phyloP scores from a whole-genome alignment of 1,284 basidiomycete genomes.

The Ustilago shanxiensis region DNA sequence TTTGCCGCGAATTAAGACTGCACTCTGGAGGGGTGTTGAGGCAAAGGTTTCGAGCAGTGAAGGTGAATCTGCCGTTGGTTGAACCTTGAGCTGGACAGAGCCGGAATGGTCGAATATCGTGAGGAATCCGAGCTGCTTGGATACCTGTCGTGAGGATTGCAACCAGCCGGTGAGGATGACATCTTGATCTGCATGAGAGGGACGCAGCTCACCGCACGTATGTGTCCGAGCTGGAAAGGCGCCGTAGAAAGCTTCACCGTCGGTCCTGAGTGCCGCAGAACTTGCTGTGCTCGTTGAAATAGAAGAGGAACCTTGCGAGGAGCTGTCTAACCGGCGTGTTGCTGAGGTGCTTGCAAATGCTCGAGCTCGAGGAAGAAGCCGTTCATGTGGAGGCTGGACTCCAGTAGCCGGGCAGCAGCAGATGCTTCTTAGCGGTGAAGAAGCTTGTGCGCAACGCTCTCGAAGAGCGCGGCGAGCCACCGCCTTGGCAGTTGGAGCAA shows the following conservation, averaged over 20 bases:
- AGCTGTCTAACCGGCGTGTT: not conserved
- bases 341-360: constrained; percentile 1
- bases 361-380: not conserved
- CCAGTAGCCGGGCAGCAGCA: not conserved
- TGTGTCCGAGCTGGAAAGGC: constrained; percentile 79
- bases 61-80: constrained; percentile 19
- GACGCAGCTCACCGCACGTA: constrained; percentile 76
- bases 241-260: constrained; percentile 66
- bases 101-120: constrained; percentile 83
- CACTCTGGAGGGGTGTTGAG: constrained; percentile 54
- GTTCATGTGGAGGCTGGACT: not conserved
- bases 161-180: constrained; percentile 85
- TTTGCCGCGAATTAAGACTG: constrained; percentile 44
- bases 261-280: not conserved
- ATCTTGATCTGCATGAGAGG: constrained; percentile 74
- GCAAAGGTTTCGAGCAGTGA: constrained; percentile 75
- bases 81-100: constrained; percentile 77
- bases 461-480: constrained; percentile 3
- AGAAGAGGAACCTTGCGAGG: constrained; percentile 4
- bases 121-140: constrained; percentile 80
- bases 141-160: constrained; percentile 78
- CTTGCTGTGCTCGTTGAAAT: not conserved
- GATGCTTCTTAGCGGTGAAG: not conserved
- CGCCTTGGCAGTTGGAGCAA: constrained; percentile 4
- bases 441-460: not conserved